A percentile compares a stretch with the other conserved stretches of the same genome.
Evolutionary conservation across 257 asterid species (phyloP).

Genomic region (Verbascum thapsus): DNA sequence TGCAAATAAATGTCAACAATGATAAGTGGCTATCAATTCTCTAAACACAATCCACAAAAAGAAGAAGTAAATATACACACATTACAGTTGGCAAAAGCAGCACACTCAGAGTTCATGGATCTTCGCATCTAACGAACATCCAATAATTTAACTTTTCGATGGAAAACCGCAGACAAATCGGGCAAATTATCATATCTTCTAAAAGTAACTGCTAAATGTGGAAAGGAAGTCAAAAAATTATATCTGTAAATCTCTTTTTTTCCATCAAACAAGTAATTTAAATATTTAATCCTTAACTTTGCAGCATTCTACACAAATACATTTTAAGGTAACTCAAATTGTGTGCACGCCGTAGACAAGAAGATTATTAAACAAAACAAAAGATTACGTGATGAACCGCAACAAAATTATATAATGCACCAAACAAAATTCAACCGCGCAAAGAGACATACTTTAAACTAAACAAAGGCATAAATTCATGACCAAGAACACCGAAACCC

Average conservation of each 20-base stretch:
- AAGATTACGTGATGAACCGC: not conserved
- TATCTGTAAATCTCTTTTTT: not conserved
- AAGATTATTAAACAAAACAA: not conserved
- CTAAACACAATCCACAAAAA: not conserved
- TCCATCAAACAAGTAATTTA: not conserved
- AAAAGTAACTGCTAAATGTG: too few species aligned
- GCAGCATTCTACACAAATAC: not conserved
- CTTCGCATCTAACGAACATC: constrained; percentile 11
- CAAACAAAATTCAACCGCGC: not conserved
- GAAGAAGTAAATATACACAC: constrained; percentile 19
- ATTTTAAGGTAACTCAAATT: not conserved
- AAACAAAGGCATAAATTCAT: not conserved
- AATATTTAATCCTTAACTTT: not conserved
- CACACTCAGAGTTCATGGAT: not conserved
- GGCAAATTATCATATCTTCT: not conserved
- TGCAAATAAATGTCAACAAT: constrained; percentile 27
- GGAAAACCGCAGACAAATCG: too few species aligned
- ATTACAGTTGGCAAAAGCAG: constrained; percentile 16
- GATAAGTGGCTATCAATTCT: constrained; percentile 16
- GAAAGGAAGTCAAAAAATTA: not conserved
- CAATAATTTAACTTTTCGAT: not conserved
- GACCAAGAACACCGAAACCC: not conserved
- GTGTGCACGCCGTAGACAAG: not conserved
- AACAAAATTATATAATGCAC: not conserved
- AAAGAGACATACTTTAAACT: not conserved